phyloP scores from a whole-genome alignment of 345 rosid species.

The Moricandia arvensis region DNA sequence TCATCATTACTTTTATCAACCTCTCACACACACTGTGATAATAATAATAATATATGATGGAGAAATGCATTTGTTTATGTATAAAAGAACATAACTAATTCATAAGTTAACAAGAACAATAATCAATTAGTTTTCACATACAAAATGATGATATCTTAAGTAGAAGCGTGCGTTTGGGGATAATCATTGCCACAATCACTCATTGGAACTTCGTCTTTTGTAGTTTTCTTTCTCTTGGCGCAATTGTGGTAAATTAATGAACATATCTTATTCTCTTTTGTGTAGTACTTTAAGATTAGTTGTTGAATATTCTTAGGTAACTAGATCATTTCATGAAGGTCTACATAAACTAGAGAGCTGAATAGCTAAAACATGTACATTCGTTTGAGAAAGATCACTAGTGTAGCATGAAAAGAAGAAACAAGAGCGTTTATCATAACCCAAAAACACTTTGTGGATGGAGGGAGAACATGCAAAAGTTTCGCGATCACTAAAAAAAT shows the following conservation, averaged over 20 bases:
- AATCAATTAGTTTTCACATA: neutral
- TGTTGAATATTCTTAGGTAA: neutral
- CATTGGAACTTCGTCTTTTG: slow-evolving; percentile 18
- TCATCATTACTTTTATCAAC: slow-evolving; percentile 14
- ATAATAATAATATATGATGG: slow-evolving; percentile 2
- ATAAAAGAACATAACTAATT: neutral
- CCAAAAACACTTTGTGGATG: neutral
- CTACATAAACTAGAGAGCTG: neutral
- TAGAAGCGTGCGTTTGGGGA: slow-evolving; percentile 38
- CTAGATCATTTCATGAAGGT: neutral
- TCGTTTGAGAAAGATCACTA: neutral
- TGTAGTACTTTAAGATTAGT: neutral
- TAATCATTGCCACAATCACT: slow-evolving; percentile 38
- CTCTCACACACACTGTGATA: neutral
- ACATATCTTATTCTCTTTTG: neutral
- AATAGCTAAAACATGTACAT: neutral
- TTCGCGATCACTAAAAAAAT: neutral
- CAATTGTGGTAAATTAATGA: slow-evolving; percentile 12
- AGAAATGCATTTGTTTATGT: slow-evolving; percentile 9
- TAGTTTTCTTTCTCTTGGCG: neutral
- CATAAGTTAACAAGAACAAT: neutral
- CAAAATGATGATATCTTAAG: slow-evolving; percentile 26
- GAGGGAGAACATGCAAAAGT: neutral
- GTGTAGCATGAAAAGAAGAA: neutral
- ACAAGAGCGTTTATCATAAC: neutral